These are phyloP conservation scores for Epichloe gansuensis DNA, from an alignment of 2,329 filamentous ascomycete genomes.

Conservation along the genomic window DNA sequence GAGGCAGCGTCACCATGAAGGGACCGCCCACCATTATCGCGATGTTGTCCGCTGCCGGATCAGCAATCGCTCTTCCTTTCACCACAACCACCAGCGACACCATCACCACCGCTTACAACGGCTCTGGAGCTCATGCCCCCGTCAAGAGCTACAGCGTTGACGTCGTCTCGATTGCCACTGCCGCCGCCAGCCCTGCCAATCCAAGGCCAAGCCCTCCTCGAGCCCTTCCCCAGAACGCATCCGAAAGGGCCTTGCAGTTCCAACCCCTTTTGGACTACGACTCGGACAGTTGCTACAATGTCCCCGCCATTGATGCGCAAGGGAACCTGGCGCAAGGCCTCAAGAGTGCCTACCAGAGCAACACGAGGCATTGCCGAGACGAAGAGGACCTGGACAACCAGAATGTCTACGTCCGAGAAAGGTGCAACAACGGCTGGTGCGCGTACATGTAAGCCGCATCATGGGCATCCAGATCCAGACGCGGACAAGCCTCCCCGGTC, in stretches of 20 bases:
- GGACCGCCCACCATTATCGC: neutral
- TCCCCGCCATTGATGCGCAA: constrained; percentile 20
- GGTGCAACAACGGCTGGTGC: constrained; percentile 16
- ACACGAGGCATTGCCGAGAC: constrained; percentile 8
- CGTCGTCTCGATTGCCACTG: neutral
- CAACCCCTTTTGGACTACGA: constrained; percentile 9
- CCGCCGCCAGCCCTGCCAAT: neutral
- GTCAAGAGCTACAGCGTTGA: neutral
- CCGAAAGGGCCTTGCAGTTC: constrained; percentile 3
- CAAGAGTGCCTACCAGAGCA: neutral
- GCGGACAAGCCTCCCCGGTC: too few relatives aligned
- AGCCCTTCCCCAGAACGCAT: constrained; percentile 2
- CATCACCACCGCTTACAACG: neutral
- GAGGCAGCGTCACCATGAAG: neutral
- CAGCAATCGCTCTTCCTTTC: neutral
- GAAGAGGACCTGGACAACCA: constrained; percentile 9
- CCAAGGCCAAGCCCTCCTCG: neutral
- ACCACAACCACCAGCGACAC: neutral
- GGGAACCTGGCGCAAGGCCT: constrained; percentile 19
- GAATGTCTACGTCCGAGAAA: constrained; percentile 13
- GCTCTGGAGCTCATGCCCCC: neutral
- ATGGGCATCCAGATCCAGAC: too few relatives aligned
- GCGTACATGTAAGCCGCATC: constrained; percentile 11
- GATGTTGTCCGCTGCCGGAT: neutral
- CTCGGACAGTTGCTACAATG: constrained; percentile 11